These are phyloP conservation scores for Fusarium succisae DNA, from an alignment of 2,329 filamentous ascomycete genomes.

Conservation along the genomic window DNA sequence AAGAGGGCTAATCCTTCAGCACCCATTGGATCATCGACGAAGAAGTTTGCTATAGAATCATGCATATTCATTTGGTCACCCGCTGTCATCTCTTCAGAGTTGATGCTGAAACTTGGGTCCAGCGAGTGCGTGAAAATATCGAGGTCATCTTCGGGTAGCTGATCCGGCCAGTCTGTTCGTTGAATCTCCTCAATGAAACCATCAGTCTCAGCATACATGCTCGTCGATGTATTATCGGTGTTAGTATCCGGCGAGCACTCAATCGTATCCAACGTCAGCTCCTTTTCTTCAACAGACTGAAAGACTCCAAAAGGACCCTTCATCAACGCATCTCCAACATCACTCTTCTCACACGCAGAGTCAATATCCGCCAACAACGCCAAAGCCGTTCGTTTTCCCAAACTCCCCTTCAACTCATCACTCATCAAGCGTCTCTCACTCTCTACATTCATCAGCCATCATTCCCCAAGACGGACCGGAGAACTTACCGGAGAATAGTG, in stretches of 20 bases:
- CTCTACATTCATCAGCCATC: constrained; percentile 20
- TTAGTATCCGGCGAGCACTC: constrained; percentile 9
- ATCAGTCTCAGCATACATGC: constrained; percentile 27
- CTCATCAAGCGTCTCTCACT: constrained; percentile 36
- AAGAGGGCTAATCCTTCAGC: constrained; percentile 36
- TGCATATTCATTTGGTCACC: constrained; percentile 11
- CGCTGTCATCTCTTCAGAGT: not conserved
- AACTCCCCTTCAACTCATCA: constrained; percentile 45
- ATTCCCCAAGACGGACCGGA: not conserved
- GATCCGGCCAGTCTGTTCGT: constrained; percentile 34
- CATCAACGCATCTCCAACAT: not conserved
- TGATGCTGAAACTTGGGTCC: constrained; percentile 15
- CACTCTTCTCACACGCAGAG: constrained; percentile 32
- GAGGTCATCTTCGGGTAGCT: constrained; percentile 27
- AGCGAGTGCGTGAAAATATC: constrained; percentile 33
- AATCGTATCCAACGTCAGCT: not conserved
- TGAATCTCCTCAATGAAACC: constrained; percentile 36
- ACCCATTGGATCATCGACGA: constrained; percentile 33
- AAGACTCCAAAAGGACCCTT: constrained; percentile 40
- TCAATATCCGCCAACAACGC: constrained; percentile 41
- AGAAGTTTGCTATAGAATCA: constrained; percentile 29
- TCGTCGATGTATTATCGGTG: constrained; percentile 21
- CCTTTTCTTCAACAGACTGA: not conserved
- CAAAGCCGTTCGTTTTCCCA: constrained; percentile 39
- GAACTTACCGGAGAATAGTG: constrained; percentile 51